Evolutionary conservation across 331 rosid species (phyloP), one percentile per base, ranked within the genome.

Genomic region (Dryas integrifolia): DNA sequence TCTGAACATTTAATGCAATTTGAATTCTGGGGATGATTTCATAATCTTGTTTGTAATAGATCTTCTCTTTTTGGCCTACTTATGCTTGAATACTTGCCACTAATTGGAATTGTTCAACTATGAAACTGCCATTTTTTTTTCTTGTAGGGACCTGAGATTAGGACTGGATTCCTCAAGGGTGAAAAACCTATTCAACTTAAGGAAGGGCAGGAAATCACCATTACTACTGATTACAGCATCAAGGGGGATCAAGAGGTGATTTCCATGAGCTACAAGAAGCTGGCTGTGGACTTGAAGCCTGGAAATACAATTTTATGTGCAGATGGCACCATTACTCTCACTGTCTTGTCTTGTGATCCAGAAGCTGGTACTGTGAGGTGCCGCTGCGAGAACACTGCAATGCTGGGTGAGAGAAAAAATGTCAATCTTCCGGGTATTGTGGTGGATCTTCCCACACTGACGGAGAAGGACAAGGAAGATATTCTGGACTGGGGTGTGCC

Each of bases 81-180:
- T 14, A 4, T 67, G 58, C 55, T 35, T 58, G 6, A 47, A 67
- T 58, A 10, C 21, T 50, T 15, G 55, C 49, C 14, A 10, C 62
- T 62, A n/a, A 24, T 5, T 39, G 24, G 47, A 40, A 40, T 63
- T 62, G 38, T 41, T 26, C 41, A 8, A 4, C 45, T 48, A 39
- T 13, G 49, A 3, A 69, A 73, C 52, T 74, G 65, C 10, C 40
- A 58, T 70, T 16, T 7, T 18, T 60, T 72, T 75, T 21, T 80
- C 39, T 58, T 78, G 61, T 67, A 93, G 98, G 98, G 98, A 58
- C 98, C 98, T 55, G 98, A 94, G 89, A 94, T 94, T 82, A 88
- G 98, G 49, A 94, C 98, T 66, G 97, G 98, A 75, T 89, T 91
- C 77, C 83, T 94, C 44, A 76, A 86, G 77, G 96, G 87, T 89